Conservation (phyloP, 495 filamentous ascomycete genomes). For the Neurospora sp. region DNA sequence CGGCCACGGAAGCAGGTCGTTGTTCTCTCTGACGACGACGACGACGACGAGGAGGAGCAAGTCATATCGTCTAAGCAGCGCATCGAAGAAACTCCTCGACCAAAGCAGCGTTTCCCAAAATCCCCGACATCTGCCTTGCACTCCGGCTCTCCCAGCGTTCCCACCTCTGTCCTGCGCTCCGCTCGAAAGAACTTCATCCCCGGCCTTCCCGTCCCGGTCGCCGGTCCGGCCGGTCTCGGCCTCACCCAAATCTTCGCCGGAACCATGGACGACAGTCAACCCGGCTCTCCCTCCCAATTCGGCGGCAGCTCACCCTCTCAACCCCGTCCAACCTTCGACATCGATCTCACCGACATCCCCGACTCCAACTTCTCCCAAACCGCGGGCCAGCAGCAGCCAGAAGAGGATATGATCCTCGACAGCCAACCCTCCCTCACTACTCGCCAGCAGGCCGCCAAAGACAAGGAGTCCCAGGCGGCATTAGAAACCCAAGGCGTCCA, state of each 20-base stretch:
- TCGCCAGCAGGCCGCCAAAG: not conserved
- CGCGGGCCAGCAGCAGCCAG: constrained; percentile 12
- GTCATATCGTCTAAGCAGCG: constrained; percentile 30
- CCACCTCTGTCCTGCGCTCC: constrained; percentile 45
- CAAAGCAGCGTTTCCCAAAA: constrained; percentile 24
- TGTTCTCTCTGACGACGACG: constrained; percentile 48
- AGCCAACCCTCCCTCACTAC: constrained; percentile 39
- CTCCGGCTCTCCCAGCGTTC: constrained; percentile 32
- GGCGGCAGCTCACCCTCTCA: constrained; percentile 19
- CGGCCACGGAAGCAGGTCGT: constrained; percentile 33
- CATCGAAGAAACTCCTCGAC: constrained; percentile 32
- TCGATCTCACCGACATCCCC: constrained; percentile 23
- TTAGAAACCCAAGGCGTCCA: constrained; percentile 37
- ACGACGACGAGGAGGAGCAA: constrained; percentile 47
- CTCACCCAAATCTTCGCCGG: constrained; percentile 90
- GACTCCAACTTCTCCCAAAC: constrained; percentile 40
- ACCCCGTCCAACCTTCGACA: constrained; percentile 27
- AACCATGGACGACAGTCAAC: constrained; percentile 64
- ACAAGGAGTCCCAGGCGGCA: constrained; percentile 23
- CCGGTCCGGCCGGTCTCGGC: constrained; percentile 53
- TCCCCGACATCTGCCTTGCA: constrained; percentile 24
- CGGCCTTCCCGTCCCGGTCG: constrained; percentile 40
- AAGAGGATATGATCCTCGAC: constrained; percentile 52
- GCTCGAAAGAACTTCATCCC: constrained; percentile 51
- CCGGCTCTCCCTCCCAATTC: constrained; percentile 12